Base-by-base conservation (phyloP, 768 basidiomycete species). In the Glaciozyma antarctica region DNA sequence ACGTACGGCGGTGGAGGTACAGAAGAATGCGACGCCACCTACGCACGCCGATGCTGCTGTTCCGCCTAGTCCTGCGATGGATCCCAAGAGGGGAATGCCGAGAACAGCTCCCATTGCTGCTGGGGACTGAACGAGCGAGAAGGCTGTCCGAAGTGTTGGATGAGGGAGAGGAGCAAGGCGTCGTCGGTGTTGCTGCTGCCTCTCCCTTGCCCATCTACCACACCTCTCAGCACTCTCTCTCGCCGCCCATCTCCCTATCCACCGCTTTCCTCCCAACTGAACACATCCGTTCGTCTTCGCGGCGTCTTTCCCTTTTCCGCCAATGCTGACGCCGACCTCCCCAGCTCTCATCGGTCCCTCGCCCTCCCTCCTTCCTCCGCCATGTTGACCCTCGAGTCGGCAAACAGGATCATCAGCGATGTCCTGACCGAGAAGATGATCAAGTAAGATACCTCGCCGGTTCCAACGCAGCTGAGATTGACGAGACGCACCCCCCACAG, bases 391-490 rank as follows among this genome's bases (percentile, higher is more conserved):
- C 68, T 70, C 56, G 68, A 70, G 44, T 60, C 62, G 1, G 62
- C 60, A n/a, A 70, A 70, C 65, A 24, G 59, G 2, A 66, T 66
- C 57, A 59, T 70, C 24, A 64, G 38, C 7, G 64, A 71, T 30
- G 91, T 92, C 28, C 80, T 98, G 62, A 79, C 83, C 7, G 93
- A 97, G 72, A 92, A 94, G 78, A 82, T 87, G 65, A 78, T 79
- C 71, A 94, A 91, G 94, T 93, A 75, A 73, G 84, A 77, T 32
- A 59, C 16, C 8, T 32, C 53, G 16, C 71, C 67, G 19, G 15
- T 28, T n/a, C 57, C 16, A 49, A 12, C 17, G 21, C 21, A 22
- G 26, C 19, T 19, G 52, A 5, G n/a, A 24, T 8, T 53, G 17
- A 53, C 28, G 22, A 26, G n/a, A 16, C 52, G 30, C 32, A 32